Base-by-base conservation (phyloP, 176 grass and related monocot species). In the Dendrocalamus sinicus region DNA sequence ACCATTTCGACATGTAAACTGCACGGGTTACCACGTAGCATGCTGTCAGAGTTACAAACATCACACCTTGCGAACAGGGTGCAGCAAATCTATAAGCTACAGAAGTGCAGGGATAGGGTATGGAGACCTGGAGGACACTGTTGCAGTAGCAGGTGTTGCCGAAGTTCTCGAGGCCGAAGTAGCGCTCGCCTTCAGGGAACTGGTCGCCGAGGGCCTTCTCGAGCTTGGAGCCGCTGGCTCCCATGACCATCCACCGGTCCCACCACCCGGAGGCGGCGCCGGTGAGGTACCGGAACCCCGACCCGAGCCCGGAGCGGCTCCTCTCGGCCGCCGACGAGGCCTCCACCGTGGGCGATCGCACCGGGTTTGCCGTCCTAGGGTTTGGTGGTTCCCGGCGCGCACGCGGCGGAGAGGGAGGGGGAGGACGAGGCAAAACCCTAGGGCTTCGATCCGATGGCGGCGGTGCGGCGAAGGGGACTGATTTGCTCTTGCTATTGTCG, bases 81-180 rank as follows among this genome's bases (percentile, higher is more conserved):
- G 30, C 61, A 70, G 8, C 30, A 80, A 84, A 91, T 87, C 68
- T 74, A 80, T 22, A 69, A 37, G 74, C 74, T 74, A 65, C 26
- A 13, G 57, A 32, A 37, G 58, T 35, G 59, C 23, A 13, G 26
- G n/a, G 24, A 61, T 22, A 73, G 77, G 47, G 53, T 0, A 44
- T 8, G 3, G 55, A 55, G 40, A 98, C 95, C 96, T 99, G 96
- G 48, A 99, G 83, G 53, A 99, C 96, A 82, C 96, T 98, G 88
- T 99, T 99, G 85, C 96, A 99, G 70, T 99, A 99, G 79, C 96
- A 99, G 37, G 96, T 99, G 74, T 96, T 99, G 82, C 96, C 96
- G 61, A 96, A 99, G 83, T 99, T 96, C 85, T 99, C 96, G 66
- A 99, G 87, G 35, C 96, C 96, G 82, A 96, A 99, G 86, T 99